Conservation (phyloP, 257 asterid species). For the Nicotiana tabacum region DNA sequence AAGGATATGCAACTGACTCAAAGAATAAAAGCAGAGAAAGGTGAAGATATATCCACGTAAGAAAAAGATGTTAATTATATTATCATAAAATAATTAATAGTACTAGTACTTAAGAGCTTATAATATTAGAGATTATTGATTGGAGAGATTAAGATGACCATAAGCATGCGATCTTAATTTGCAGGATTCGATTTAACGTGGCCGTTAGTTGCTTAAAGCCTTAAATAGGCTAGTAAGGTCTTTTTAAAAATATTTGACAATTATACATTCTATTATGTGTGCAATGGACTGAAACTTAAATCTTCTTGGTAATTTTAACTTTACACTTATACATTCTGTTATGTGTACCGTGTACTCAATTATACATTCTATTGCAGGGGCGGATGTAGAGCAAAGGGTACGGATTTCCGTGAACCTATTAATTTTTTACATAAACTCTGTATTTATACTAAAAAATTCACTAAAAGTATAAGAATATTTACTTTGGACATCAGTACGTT, state of each 20-base stretch:
- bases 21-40: neutral
- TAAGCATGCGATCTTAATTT: conserved; percentile 6
- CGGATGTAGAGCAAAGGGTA: too few species aligned
- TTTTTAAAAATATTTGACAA: neutral
- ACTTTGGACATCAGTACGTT: too few species aligned
- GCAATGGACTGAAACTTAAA: too few species aligned
- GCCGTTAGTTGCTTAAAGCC: neutral
- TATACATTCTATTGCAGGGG: neutral
- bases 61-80: neutral
- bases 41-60: neutral
- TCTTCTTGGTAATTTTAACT: too few species aligned
- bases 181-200: conserved; percentile 15
- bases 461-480: too few species aligned
- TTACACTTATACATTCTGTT: too few species aligned
- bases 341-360: too few species aligned
- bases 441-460: too few species aligned
- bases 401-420: too few species aligned
- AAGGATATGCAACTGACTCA: neutral
- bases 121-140: neutral
- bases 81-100: neutral
- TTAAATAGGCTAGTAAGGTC: neutral
- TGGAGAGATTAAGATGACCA: neutral
- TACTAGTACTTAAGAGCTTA: neutral
- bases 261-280: neutral
- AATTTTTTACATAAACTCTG: too few species aligned